These are phyloP conservation scores for Helminthosporium solani DNA, from an alignment of 2,329 filamentous ascomycete genomes.

Conservation along the genomic window DNA sequence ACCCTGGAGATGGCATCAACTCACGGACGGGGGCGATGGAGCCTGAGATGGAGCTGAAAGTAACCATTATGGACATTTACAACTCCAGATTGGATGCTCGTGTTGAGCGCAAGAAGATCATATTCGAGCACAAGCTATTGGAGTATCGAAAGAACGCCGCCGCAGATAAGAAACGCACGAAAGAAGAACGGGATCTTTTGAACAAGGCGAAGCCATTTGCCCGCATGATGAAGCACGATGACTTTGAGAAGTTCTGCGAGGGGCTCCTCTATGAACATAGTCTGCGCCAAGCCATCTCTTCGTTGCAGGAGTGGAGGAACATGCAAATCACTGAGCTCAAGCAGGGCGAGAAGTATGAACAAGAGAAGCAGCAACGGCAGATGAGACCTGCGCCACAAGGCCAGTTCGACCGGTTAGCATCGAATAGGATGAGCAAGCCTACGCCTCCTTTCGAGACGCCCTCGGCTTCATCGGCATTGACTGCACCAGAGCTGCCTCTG, in stretches of 20 bases:
- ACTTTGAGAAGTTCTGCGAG: slow-evolving; percentile 83
- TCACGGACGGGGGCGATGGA: slow-evolving; percentile 81
- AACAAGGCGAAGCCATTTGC: slow-evolving; percentile 96
- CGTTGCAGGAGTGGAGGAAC: slow-evolving; percentile 91
- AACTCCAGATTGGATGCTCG: slow-evolving; percentile 87
- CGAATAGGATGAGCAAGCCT: slow-evolving; percentile 65
- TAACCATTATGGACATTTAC: slow-evolving; percentile 98
- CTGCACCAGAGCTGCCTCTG: slow-evolving; percentile 75
- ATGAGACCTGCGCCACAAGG: slow-evolving; percentile 68
- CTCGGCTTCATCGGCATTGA: slow-evolving; percentile 71
- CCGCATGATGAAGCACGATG: slow-evolving; percentile 90
- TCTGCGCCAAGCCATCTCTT: slow-evolving; percentile 80
- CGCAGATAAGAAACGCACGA: slow-evolving; percentile 89
- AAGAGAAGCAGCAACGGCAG: slow-evolving; percentile 76
- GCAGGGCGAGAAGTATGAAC: slow-evolving; percentile 87
- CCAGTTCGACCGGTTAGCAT: slow-evolving; percentile 81
- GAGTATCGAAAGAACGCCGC: slow-evolving; percentile 92
- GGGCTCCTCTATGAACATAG: slow-evolving; percentile 90
- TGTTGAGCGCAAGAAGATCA: slow-evolving; percentile 91
- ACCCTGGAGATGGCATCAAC: slow-evolving; percentile 91
- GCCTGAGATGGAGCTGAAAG: slow-evolving; percentile 94
- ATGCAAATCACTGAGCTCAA: slow-evolving; percentile 81
- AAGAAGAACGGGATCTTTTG: slow-evolving; percentile 87
- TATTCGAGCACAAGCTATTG: slow-evolving; percentile 91
- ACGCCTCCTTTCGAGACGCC: slow-evolving; percentile 66